Evolutionary conservation across 257 asterid species (phyloP), one percentile per base, ranked within the genome.

Genomic region (Petunia secreta): DNA sequence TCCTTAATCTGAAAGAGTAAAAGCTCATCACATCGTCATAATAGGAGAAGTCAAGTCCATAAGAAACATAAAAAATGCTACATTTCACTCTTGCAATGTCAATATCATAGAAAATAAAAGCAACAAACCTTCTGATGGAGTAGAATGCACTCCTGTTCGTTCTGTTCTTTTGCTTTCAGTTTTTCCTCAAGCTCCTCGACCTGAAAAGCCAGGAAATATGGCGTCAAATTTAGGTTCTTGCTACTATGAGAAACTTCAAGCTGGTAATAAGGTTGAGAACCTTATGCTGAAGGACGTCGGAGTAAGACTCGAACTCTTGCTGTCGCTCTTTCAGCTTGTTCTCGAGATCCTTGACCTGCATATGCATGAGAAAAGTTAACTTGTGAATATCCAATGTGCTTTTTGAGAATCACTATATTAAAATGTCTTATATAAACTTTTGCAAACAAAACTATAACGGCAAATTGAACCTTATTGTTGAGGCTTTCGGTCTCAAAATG

Each of bases 271-370:
- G 39, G 64, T 5, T 76, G 48, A 62, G 76, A 75, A 95, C 99
- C 98, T 94, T 91, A 37, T 85, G 81, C 78, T 89, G 94, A 75
- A 92, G 98, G 83, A 83, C 54, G 68, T 84, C 59, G 75, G 92
- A 83, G 78, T 69, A 87, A 55, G 90, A 88, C 80, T 88, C 93
- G 16, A 89, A 82, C 66, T 89, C 91, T 64, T 87, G 89, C 44
- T 82, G 63, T 84, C 87, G 91, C 87, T 89, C 95, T 78, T 84
- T 91, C 84, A 95, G 86, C 83, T 88, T 88, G 81, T 77, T 85
- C 83, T 92, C 99, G 11, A 95, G 97, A 75, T 92, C 97, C 88
- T 82, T 88, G 54, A 91, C 88, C 99, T 95, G 94, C 77, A 75
- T 81, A 75, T 66, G 69, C 63, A 80, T 43, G 58, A 63, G 3